These are phyloP conservation scores for Misopates orontium DNA, from an alignment of 257 asterid genomes.

Conservation along the genomic window DNA sequence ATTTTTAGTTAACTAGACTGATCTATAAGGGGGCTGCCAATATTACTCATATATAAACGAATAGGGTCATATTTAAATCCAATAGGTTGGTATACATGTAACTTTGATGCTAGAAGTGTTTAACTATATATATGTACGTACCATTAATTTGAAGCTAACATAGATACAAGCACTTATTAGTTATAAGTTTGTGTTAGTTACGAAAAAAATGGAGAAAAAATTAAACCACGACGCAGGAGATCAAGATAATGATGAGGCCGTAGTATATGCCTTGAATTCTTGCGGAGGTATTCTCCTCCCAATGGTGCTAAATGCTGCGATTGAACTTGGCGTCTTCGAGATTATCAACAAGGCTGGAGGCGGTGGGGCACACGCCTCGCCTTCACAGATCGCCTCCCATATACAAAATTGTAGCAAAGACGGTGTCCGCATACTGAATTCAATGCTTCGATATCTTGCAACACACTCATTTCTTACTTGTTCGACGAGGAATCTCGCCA, in stretches of 20 bases:
- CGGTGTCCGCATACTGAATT: background rate
- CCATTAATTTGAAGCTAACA: too few species aligned
- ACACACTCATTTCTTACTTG: background rate
- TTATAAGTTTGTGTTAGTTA: too few species aligned
- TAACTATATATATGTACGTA: too few species aligned
- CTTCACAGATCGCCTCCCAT: background rate
- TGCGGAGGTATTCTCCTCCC: background rate
- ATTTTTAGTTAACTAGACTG: too few species aligned
- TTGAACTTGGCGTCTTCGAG: background rate
- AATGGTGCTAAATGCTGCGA: background rate
- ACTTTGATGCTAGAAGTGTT: too few species aligned
- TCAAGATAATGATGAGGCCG: background rate
- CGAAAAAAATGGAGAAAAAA: too few species aligned
- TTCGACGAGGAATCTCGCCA: background rate
- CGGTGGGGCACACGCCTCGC: background rate
- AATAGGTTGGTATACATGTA: too few species aligned
- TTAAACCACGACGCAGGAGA: too few species aligned
- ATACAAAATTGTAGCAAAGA: background rate
- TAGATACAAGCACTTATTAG: too few species aligned
- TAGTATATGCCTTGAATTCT: background rate
- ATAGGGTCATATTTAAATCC: too few species aligned
- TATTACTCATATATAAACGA: too few species aligned
- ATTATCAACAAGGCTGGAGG: background rate
- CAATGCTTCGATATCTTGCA: background rate
- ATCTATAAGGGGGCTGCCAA: too few species aligned